Evolutionary conservation across 148 eudicot species (phyloP).

Genomic region (Vaccinium myrtillus): DNA sequence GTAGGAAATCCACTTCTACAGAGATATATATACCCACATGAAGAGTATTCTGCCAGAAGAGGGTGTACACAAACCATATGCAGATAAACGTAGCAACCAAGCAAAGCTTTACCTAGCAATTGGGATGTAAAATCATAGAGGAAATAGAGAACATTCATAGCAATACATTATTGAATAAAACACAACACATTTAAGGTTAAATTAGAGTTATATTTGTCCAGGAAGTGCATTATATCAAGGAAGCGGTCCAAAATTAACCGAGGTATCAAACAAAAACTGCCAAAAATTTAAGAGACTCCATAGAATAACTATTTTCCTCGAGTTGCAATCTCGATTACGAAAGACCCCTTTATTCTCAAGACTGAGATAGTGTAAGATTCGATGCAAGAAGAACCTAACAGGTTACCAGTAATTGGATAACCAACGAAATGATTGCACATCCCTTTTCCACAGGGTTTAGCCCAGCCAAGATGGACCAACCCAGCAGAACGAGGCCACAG

Average conservation of each 20-base stretch:
- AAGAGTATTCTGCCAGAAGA: neutral
- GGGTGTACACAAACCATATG: neutral
- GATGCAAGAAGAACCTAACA: neutral
- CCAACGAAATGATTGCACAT: neutral
- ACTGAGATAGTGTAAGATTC: neutral
- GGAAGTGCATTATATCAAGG: neutral
- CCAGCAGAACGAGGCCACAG: constrained; percentile 27
- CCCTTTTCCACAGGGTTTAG: constrained; percentile 22
- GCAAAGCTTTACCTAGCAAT: neutral
- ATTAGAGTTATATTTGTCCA: neutral
- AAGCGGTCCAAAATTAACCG: neutral
- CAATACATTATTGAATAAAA: neutral
- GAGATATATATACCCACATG: neutral
- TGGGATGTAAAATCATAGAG: neutral
- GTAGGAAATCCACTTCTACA: neutral
- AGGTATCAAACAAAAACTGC: neutral
- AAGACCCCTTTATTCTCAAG: too few relatives aligned
- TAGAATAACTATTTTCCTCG: too few relatives aligned
- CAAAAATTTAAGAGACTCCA: neutral
- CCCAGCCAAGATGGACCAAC: constrained; percentile 37
- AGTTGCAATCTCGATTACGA: too few relatives aligned
- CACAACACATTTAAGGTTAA: neutral
- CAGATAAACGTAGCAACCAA: neutral
- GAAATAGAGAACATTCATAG: neutral
- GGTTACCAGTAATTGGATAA: neutral